Base-by-base conservation (phyloP, 495 filamentous ascomycete genomes). In the Penicillium verhagenii region DNA sequence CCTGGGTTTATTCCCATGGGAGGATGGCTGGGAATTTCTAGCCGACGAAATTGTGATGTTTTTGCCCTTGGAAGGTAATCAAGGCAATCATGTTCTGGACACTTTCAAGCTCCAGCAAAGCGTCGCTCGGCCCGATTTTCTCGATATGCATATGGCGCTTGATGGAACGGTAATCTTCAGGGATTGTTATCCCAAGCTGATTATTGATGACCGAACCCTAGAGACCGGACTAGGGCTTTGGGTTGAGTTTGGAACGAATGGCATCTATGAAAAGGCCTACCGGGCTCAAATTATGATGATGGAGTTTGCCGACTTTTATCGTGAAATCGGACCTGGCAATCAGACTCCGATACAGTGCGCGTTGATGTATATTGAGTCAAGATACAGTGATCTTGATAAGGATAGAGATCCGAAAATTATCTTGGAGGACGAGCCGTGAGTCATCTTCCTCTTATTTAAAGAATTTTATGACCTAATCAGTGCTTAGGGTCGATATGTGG, bases 131-230 rank as follows among this genome's bases (percentile, higher is more conserved):
- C 53, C 53, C 53, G 21, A 56, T 44, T 56, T 56, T 20, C 46
- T 56, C 6, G 53, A 56, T 56, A 56, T 56, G 46, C 29, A 56
- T 20, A 56, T 56, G 53, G 29, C 53, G 38, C 26, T 56, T 11
- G 47, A 56, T 50, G 53, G 47, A 56, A 56, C 53, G 6, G 39
- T 56, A 10, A 26, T 56, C 20, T 56, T 56, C 47, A 37, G 19
- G 29, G 39, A 56, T 18, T 56, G 47, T 25, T 23, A 38, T 19
- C 26, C 47, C 20, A 56, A 56, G 20, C 47, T 50, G 7, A 56
- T 56, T 56, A 56, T 56, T 50, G 53, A 56, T 28, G 53, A 56
- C 53, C 47, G 47, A 16, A 56, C 53, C 29, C 53, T 56, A 18
- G 53, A 56, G 53, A 56, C 53, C 3, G 53, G 47, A 51, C 40